Conservation (phyloP, 129 eudicot genomes). For the Ambrosia trifida region DNA sequence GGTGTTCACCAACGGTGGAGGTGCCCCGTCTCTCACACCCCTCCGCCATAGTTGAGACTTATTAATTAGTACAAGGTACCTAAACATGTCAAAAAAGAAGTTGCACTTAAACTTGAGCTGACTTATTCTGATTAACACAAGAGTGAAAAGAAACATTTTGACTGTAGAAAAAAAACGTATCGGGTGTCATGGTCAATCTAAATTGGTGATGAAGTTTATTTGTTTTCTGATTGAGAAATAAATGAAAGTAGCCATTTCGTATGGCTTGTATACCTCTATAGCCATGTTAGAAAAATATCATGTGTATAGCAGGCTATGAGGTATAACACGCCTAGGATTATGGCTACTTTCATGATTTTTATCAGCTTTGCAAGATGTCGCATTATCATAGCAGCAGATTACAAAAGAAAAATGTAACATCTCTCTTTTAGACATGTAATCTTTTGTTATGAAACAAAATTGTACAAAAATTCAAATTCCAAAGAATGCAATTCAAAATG, state of each 20-base stretch:
- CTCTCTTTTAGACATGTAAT: background rate
- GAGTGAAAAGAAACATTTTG: background rate
- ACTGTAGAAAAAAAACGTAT: background rate
- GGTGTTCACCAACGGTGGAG: no score
- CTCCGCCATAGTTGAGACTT: no score
- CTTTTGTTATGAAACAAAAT: background rate
- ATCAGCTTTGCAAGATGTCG: background rate
- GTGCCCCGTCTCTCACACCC: no score
- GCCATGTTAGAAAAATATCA: background rate
- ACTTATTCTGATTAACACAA: background rate
- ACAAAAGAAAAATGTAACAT: background rate
- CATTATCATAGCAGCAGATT: background rate
- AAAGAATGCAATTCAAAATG: background rate
- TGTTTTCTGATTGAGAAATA: background rate
- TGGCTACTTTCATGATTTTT: background rate
- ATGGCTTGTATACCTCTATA: background rate
- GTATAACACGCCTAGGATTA: background rate
- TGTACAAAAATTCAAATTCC: constrained; percentile 1
- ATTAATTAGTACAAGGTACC: background rate
- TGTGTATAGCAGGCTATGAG: background rate
- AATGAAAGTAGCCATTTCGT: background rate
- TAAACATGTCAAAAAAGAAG: background rate
- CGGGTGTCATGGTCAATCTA: background rate
- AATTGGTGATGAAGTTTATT: background rate
- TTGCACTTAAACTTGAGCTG: background rate